phyloP scores from a whole-genome alignment of 2,329 filamentous ascomycete species.

The Lachnellula hyalina region DNA sequence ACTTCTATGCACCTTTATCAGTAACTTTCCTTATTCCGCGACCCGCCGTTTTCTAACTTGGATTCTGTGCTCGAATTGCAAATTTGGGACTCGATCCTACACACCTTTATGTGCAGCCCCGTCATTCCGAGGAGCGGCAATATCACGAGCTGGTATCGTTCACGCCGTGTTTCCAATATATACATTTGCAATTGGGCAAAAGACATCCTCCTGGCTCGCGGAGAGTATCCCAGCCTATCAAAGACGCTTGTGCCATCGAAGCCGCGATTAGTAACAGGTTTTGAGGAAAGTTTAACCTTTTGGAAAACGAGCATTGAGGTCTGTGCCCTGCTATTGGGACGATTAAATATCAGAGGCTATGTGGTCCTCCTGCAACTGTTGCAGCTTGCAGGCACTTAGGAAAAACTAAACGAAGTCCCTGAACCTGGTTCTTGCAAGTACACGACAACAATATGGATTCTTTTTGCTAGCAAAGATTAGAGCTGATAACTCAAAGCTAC shows the following conservation, averaged over 20 bases:
- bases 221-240: too few species aligned
- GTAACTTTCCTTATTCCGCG: neutral
- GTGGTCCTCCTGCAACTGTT: neutral
- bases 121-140: neutral
- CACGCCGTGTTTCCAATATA: neutral
- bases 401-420: neutral
- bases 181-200: neutral
- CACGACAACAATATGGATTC: slow-evolving; percentile 5
- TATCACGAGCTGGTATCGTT: neutral
- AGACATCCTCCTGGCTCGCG: neutral
- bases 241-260: too few species aligned
- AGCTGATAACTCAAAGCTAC: slow-evolving; percentile 18
- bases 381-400: neutral
- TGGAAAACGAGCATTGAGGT: slow-evolving; percentile 7
- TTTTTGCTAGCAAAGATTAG: slow-evolving; percentile 10
- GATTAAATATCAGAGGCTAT: slow-evolving; percentile 8
- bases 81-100: neutral
- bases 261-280: too few species aligned
- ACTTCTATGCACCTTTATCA: slow-evolving; percentile 6
- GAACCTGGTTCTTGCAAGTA: neutral
- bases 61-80: neutral
- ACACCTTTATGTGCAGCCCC: neutral
- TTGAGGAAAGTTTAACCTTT: slow-evolving; percentile 10
- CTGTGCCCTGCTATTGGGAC: slow-evolving; percentile 9
- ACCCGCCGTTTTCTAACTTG: neutral